Evolutionary conservation across 768 basidiomycete species (phyloP).

Genomic region (Macrolepiota dolichaula): DNA sequence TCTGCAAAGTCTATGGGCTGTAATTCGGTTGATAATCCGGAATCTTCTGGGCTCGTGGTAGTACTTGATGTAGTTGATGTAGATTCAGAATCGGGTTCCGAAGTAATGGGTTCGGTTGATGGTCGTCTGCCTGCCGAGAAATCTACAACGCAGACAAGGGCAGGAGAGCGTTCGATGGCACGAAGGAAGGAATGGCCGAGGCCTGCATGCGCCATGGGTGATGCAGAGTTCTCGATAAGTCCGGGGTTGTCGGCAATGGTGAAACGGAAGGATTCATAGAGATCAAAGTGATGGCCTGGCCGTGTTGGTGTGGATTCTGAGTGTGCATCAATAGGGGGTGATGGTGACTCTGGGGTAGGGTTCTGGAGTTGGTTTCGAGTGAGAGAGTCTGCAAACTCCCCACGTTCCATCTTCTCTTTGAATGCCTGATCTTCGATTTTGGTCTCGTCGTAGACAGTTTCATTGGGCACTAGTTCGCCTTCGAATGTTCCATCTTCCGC

Average conservation of each 20-base stretch:
- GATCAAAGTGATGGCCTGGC: constrained; percentile 49
- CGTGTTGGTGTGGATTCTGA: constrained; percentile 9
- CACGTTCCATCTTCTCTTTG: constrained; percentile 43
- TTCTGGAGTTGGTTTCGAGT: constrained; percentile 45
- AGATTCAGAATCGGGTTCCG: not conserved
- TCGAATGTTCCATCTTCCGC: constrained; percentile 76
- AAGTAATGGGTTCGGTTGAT: not conserved
- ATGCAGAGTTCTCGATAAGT: constrained; percentile 66
- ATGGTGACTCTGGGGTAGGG: constrained; percentile 16
- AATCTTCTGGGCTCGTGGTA: not conserved
- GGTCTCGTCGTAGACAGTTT: constrained; percentile 64
- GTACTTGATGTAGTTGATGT: constrained; percentile 35
- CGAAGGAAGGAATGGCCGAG: constrained; percentile 93
- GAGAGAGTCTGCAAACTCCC: constrained; percentile 45
- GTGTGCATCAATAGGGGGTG: constrained; percentile 7
- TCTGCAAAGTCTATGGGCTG: not conserved
- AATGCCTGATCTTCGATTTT: constrained; percentile 46
- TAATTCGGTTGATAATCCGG: not conserved
- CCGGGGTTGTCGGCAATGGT: constrained; percentile 98
- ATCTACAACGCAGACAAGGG: constrained; percentile 91
- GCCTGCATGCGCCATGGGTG: constrained; percentile 45
- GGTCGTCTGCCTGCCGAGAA: constrained; percentile 47
- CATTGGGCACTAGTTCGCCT: constrained; percentile 46
- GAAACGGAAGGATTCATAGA: constrained; percentile 79
- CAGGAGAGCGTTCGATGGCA: constrained; percentile 88